Base-by-base conservation (phyloP, 2,329 filamentous ascomycete genomes). In the Sclerotinia spermophila region DNA sequence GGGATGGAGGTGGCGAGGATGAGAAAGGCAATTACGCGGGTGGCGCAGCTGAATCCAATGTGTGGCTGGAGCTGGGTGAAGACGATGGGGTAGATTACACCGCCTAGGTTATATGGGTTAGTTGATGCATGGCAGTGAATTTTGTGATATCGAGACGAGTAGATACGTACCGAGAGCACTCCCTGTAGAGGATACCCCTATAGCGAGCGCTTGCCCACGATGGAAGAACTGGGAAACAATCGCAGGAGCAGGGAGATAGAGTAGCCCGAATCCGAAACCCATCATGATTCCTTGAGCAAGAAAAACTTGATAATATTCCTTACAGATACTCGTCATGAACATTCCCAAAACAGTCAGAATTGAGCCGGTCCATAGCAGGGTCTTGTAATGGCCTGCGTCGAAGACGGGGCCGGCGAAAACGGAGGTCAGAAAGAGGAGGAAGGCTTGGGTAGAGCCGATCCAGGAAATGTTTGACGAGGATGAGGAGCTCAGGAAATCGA, bases 361-460 rank as follows among this genome's bases (percentile, higher is more conserved):
- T 0, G 73, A 42, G 19, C 72, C 65, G 4, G 73, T 51, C 8
- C 75, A 73, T 71, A 73, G 75, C 5, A 78, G 68, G 19, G 91
- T 75, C 44, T 84, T 84, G 0, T 88, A 87, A 5, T 90, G 89
- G 71, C 87, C 86, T 68, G 82, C 85, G 76, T 92, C 90, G 74
- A 85, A 90, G 0, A 90, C 62, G 35, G 85, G 86, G 2, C 90
- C 90, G 1, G 77, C 74, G 24, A 90, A 83, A 10, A 91, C 76
- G 0, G 87, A 86, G 74, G 84, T 75, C 3, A 76, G 74, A 48
- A 80, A 77, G 79, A 90, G 82, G 73, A 86, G 82, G 75, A 85
- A 86, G 30, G 83, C 80, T 70, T 88, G 83, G 0, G 88, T 76
- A 0, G 86, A 86, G 0, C 86, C 83, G 58, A 89, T 89, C 87